Percentiles rank a stretch among this genome's conserved stretches.
These are phyloP conservation scores for Colletotrichum falcatum DNA, from an alignment of 2,329 filamentous ascomycete species.

Conservation along the genomic window DNA sequence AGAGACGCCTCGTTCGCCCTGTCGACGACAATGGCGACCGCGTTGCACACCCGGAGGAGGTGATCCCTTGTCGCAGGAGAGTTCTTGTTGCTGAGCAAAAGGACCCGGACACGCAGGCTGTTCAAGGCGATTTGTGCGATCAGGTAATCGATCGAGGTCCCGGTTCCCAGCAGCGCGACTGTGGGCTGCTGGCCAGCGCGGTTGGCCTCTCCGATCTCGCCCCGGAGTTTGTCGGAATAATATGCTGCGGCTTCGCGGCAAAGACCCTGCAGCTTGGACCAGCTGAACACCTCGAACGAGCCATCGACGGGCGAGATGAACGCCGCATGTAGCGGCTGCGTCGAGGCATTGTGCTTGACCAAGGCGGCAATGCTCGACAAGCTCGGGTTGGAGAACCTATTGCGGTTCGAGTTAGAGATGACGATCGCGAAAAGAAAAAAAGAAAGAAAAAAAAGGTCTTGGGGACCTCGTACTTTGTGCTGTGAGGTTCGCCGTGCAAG, in stretches of 20 bases:
- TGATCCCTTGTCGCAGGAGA: constrained; percentile 10
- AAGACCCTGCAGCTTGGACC: neutral
- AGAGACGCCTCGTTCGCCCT: constrained; percentile 20
- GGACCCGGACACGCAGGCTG: constrained; percentile 1
- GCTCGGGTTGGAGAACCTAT: constrained; percentile 17
- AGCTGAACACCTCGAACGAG: constrained; percentile 17
- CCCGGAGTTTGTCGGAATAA: neutral
- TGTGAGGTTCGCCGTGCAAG: constrained; percentile 30
- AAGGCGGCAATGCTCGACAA: constrained; percentile 23
- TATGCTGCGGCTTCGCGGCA: neutral
- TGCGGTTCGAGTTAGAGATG: neutral
- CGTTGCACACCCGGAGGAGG: constrained; percentile 21
- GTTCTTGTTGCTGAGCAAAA: constrained; percentile 36
- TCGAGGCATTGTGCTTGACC: constrained; percentile 20
- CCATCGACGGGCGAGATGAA: constrained; percentile 18
- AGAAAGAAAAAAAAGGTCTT: no score
- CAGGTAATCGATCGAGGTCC: constrained; percentile 21
- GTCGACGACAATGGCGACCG: constrained; percentile 9
- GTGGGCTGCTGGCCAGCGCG: constrained; percentile 13
- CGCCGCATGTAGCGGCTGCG: constrained; percentile 17
- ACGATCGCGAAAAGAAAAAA: neutral
- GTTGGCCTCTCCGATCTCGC: neutral
- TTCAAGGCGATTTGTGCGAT: constrained; percentile 28
- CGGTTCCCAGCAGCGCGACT: constrained; percentile 20
- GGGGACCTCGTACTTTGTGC: neutral